phyloP scores from a whole-genome alignment of 2,329 filamentous ascomycete genomes.

The Didymella arachidicola region DNA sequence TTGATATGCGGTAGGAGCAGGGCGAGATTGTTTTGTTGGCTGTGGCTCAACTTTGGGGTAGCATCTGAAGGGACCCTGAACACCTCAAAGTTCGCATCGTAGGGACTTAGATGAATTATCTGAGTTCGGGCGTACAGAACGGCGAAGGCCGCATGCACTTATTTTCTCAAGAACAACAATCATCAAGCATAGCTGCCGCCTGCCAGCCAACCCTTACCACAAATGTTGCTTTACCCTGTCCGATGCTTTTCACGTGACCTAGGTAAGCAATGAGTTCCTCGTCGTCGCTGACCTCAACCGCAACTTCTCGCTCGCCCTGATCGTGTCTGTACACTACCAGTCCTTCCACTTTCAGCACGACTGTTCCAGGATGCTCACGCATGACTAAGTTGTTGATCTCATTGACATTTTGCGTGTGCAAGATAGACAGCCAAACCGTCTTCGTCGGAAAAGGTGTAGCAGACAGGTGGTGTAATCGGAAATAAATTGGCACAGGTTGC shows the following conservation, averaged over 20 bases:
- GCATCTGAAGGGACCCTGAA: neutral
- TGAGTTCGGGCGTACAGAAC: neutral
- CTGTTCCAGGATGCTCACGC: slow-evolving; percentile 66
- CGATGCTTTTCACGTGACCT: slow-evolving; percentile 61
- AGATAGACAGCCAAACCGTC: slow-evolving; percentile 70
- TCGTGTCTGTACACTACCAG: slow-evolving; percentile 60
- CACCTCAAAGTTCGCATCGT: neutral
- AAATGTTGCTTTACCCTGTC: slow-evolving; percentile 64
- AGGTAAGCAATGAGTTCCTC: slow-evolving; percentile 77
- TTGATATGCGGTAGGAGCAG: neutral
- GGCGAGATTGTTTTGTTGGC: neutral
- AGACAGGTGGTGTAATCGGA: slow-evolving; percentile 73
- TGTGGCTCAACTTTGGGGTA: neutral
- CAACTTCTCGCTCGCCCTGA: slow-evolving; percentile 63
- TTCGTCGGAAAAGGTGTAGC: slow-evolving; percentile 58
- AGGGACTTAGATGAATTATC: neutral
- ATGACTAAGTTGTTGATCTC: slow-evolving; percentile 70
- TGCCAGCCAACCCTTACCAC: slow-evolving; percentile 46
- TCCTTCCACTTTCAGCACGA: slow-evolving; percentile 70
- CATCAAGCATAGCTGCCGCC: slow-evolving; percentile 18
- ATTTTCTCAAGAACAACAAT: neutral
- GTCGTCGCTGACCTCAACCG: slow-evolving; percentile 72
- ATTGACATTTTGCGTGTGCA: slow-evolving; percentile 65
- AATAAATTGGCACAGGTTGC: slow-evolving; percentile 66
- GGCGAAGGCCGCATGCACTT: neutral